Evolutionary conservation across 352 stramenopile species (phyloP).

Genomic region (Phytophthora pinifolia): DNA sequence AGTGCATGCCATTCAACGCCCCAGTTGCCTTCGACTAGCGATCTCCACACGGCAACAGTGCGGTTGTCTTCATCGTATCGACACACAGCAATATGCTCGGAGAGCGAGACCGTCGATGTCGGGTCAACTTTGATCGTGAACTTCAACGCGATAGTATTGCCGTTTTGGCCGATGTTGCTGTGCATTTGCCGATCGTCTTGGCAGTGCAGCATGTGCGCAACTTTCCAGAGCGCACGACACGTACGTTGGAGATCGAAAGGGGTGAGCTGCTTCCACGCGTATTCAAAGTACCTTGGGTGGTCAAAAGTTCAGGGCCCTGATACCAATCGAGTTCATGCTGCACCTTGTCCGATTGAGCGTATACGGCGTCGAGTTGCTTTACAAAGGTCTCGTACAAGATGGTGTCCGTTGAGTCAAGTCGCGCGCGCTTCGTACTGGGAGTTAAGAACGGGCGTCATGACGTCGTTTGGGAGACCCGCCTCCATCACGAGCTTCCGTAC

Average conservation of each 20-base stretch:
- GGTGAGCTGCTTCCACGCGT: slow-evolving; percentile 7
- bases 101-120: background rate
- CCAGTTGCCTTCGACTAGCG: slow-evolving; percentile 30
- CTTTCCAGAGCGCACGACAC: slow-evolving; percentile 8
- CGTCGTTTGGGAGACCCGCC: background rate
- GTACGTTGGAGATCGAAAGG: slow-evolving; percentile 7
- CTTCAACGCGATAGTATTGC: slow-evolving; percentile 10
- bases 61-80: slow-evolving; percentile 45
- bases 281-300: slow-evolving; percentile 8
- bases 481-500: slow-evolving; percentile 3
- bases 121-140: slow-evolving; percentile 1
- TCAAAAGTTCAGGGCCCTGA: slow-evolving; percentile 1
- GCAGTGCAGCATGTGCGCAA: slow-evolving; percentile 10
- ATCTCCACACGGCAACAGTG: slow-evolving; percentile 47
- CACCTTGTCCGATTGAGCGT: slow-evolving; percentile 10
- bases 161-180: background rate
- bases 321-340: background rate
- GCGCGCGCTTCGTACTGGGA: background rate
- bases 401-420: background rate
- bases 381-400: slow-evolving; percentile 10
- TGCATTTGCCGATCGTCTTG: slow-evolving; percentile 2
- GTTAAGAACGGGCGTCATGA: background rate
- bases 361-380: slow-evolving; percentile 6
- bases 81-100: slow-evolving; percentile 28
- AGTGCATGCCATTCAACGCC: slow-evolving; percentile 6